Percentiles rank a stretch among this genome's conserved stretches.
Evolutionary conservation across 2,329 filamentous ascomycete species (phyloP).

Genomic region (Hysterium pulicare): DNA sequence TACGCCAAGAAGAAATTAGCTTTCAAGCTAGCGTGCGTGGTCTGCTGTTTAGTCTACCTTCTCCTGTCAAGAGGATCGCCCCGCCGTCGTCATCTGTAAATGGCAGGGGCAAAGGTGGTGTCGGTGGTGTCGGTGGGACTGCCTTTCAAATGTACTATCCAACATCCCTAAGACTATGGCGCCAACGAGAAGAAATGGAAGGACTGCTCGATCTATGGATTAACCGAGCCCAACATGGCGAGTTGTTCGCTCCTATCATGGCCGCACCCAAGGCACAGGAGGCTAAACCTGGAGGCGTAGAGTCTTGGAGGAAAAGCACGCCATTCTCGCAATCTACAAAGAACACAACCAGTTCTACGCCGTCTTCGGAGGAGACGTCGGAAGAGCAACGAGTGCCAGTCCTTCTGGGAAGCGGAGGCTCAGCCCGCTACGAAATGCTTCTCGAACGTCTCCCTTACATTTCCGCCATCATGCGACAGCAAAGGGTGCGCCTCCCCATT

Average conservation of each 20-base stretch:
- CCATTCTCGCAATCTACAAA: constrained; percentile 13
- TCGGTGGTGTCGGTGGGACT: constrained; percentile 50
- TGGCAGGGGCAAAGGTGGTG: constrained; percentile 26
- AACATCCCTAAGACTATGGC: constrained; percentile 77
- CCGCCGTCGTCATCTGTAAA: constrained; percentile 37
- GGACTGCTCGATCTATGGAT: constrained; percentile 69
- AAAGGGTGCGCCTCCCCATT: constrained; percentile 22
- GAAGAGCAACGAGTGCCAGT: constrained; percentile 16
- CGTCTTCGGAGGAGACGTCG: not conserved
- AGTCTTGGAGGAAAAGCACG: constrained; percentile 33
- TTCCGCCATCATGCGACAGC: constrained; percentile 55
- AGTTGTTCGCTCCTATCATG: constrained; percentile 18
- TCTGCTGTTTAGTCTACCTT: constrained; percentile 77
- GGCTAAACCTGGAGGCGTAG: constrained; percentile 37
- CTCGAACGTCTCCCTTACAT: constrained; percentile 87
- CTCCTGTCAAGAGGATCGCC: constrained; percentile 68
- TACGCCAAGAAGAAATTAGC: constrained; percentile 90
- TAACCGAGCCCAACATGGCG: constrained; percentile 50
- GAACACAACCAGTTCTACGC: not conserved
- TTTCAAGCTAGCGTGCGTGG: constrained; percentile 90
- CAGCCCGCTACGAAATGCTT: constrained; percentile 69
- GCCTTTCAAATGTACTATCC: constrained; percentile 92
- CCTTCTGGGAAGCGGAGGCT: constrained; percentile 58
- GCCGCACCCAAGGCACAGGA: constrained; percentile 21
- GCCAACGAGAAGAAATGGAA: constrained; percentile 76